Conservation (phyloP, 805 yeast genomes). For the Hanseniaspora jakobsenii region DNA sequence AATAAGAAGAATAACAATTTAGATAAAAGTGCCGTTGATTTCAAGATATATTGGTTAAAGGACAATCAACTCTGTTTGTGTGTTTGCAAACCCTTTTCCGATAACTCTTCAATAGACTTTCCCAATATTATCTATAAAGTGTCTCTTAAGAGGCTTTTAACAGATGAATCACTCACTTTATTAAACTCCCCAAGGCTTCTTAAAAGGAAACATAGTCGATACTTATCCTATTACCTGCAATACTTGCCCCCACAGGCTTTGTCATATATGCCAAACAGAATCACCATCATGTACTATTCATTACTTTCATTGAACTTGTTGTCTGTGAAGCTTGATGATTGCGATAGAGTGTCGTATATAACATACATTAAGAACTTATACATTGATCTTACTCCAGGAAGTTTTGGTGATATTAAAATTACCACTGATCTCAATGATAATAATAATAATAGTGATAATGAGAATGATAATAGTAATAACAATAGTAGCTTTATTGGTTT, state of each 20-base stretch:
- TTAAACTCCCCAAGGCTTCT: conserved; percentile 2
- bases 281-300: conserved; percentile 3
- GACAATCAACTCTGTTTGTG: neutral
- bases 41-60: conserved; percentile 5
- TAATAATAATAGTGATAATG: no score
- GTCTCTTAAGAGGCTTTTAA: neutral
- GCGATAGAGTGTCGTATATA: neutral
- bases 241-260: conserved; percentile 3
- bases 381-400: no score
- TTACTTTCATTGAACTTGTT: conserved; percentile 1
- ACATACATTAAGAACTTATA: neutral
- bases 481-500: conserved; percentile 1
- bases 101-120: neutral
- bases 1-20: no score
- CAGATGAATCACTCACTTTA: neutral
- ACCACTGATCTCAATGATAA: no score
- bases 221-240: neutral
- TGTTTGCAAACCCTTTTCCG: conserved; percentile 1
- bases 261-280: conserved; percentile 9
- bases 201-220: conserved; percentile 1
- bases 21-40: no score
- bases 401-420: no score
- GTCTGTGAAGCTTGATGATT: neutral
- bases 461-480: no score
- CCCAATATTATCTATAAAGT: neutral